Conservation (phyloP, 2,329 filamentous ascomycete species). For the Fusarium piperis region DNA sequence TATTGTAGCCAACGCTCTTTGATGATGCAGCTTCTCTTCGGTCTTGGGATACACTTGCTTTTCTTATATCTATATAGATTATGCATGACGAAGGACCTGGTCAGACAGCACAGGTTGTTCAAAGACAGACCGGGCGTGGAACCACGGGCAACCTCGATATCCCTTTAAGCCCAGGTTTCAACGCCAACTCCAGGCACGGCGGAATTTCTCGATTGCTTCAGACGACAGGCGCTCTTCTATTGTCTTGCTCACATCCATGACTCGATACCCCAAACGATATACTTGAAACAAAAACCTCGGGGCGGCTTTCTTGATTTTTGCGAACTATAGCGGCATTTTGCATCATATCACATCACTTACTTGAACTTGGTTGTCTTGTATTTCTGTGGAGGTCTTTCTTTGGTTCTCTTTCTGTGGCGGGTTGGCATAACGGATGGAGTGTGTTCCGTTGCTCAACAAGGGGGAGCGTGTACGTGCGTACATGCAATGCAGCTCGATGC, state of each 20-base stretch:
- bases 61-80: conserved; percentile 33
- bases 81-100: conserved; percentile 39
- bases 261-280: conserved; percentile 33
- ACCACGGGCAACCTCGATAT: conserved; percentile 13
- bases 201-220: conserved; percentile 18
- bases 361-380: conserved; percentile 1
- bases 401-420: not conserved
- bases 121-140: conserved; percentile 13
- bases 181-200: conserved; percentile 3
- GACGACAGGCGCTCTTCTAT: conserved; percentile 12
- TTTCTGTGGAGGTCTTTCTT: not conserved
- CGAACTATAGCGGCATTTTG: conserved; percentile 9
- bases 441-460: not conserved
- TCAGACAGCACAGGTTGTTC: conserved; percentile 44
- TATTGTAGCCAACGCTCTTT: conserved; percentile 1
- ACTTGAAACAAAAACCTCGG: conserved; percentile 18
- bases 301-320: conserved; percentile 26
- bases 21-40: not conserved
- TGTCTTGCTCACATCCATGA: conserved; percentile 6
- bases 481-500: not conserved
- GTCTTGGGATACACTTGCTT: conserved; percentile 16
- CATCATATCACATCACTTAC: not conserved
- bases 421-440: not conserved
- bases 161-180: conserved; percentile 10
- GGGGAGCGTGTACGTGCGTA: not conserved